phyloP scores from a whole-genome alignment of 192 early-diverging fungal species.

The Fimicolochytrium jonesii region DNA sequence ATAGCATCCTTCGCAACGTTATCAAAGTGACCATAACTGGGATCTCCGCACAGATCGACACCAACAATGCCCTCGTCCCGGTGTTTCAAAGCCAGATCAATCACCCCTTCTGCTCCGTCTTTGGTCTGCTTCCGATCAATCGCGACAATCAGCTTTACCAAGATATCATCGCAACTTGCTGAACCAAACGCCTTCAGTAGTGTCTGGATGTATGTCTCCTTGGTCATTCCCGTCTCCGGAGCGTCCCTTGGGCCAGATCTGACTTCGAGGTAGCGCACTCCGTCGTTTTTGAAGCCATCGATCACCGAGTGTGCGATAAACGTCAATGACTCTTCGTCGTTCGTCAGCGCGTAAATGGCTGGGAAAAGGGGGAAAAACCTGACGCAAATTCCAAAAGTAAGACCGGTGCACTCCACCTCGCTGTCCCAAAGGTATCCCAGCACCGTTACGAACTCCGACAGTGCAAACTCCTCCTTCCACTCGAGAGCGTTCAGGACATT shows the following conservation, averaged over 20 bases:
- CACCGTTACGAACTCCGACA: no score
- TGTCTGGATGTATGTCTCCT: conserved; percentile 42
- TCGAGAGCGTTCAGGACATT: background rate
- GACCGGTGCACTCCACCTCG: no score
- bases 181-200: conserved; percentile 28
- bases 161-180: conserved; percentile 26
- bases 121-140: conserved; percentile 48
- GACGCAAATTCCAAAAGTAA: conserved; percentile 7
- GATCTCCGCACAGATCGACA: conserved; percentile 61
- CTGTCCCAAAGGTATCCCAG: no score
- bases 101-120: conserved; percentile 45
- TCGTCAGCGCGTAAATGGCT: conserved; percentile 53
- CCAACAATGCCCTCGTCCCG: conserved; percentile 43
- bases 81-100: conserved; percentile 47
- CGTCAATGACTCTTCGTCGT: conserved; percentile 37
- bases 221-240: conserved; percentile 44
- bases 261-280: conserved; percentile 56
- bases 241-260: conserved; percentile 50
- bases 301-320: conserved; percentile 39
- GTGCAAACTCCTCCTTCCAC: conserved; percentile 1
- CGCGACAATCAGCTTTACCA: conserved; percentile 45
- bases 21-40: conserved; percentile 34
- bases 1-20: conserved; percentile 41
- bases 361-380: conserved; percentile 57
- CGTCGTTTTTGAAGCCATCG: conserved; percentile 49